Evolutionary conservation across 805 yeast species (phyloP).

Genomic region (Grigorovia yakushimaensis): DNA sequence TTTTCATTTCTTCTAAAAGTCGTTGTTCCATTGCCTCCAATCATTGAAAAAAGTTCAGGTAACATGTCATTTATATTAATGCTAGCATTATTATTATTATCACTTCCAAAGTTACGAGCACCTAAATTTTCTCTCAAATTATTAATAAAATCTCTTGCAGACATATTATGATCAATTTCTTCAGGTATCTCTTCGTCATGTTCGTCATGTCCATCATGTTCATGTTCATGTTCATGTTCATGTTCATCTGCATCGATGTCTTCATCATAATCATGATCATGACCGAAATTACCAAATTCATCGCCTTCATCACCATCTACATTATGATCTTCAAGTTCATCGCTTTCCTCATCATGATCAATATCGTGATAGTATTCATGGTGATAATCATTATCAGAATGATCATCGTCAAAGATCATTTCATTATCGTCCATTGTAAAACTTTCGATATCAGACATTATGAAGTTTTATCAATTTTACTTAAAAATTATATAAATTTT

Average conservation of each 20-base stretch:
- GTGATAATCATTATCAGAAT: background rate
- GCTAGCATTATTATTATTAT: slow-evolving; percentile 8
- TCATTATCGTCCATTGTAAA: slow-evolving; percentile 52
- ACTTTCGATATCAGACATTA: slow-evolving; percentile 34
- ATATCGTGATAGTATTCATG: slow-evolving; percentile 1
- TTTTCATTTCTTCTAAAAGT: slow-evolving; percentile 3
- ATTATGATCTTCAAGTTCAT: background rate
- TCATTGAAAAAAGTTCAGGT: slow-evolving; percentile 32
- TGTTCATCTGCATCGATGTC: slow-evolving; percentile 1
- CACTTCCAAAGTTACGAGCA: too few species aligned
- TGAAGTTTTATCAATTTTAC: too few species aligned
- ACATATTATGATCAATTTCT: slow-evolving; percentile 15
- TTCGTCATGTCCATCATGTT: slow-evolving; percentile 4
- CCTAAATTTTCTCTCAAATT: slow-evolving; percentile 7
- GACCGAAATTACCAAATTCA: background rate
- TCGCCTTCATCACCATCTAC: background rate
- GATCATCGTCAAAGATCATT: slow-evolving; percentile 69
- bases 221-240: slow-evolving; percentile 1
- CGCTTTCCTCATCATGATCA: slow-evolving; percentile 13
- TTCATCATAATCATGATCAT: background rate
- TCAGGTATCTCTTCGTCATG: slow-evolving; percentile 19
- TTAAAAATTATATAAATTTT: background rate
- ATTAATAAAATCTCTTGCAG: slow-evolving; percentile 22
- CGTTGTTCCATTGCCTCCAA: slow-evolving; percentile 19
- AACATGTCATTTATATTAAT: slow-evolving; percentile 29